Evolutionary conservation across 345 rosid species (phyloP).

Genomic region (Eucalyptus polyanthemos): DNA sequence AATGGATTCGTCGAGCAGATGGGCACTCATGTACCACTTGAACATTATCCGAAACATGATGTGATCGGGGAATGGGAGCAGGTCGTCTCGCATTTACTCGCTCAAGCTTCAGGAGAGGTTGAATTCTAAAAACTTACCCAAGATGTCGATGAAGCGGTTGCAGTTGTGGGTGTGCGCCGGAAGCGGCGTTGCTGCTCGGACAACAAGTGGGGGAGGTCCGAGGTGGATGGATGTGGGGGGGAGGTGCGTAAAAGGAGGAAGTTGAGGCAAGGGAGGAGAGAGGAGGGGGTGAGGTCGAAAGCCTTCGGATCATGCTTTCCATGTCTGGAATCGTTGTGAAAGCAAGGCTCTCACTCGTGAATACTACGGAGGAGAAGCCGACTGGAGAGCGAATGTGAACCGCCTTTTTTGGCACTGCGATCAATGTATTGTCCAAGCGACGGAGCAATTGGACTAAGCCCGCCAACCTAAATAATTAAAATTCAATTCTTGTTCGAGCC

Average conservation of each 20-base stretch:
- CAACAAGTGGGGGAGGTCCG: constrained; percentile 17
- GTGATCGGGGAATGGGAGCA: constrained; percentile 40
- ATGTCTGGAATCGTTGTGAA: no score
- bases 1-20: constrained; percentile 55
- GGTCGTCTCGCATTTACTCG: background rate
- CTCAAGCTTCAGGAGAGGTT: constrained; percentile 20
- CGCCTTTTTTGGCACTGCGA: background rate
- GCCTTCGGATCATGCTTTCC: no score
- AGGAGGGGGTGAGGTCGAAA: no score
- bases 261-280: no score
- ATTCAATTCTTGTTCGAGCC: background rate
- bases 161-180: constrained; percentile 47
- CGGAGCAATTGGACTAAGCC: background rate
- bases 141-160: constrained; percentile 73
- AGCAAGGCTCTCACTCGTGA: no score
- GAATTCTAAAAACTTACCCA: constrained; percentile 89
- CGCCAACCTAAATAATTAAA: background rate
- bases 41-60: constrained; percentile 61
- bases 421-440: background rate
- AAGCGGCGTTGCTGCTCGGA: constrained; percentile 35
- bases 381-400: background rate
- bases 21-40: constrained; percentile 63
- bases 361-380: background rate
- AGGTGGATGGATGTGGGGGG: background rate
- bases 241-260: no score